Conservation (phyloP, 345 rosid species). For the Salix caprea region DNA sequence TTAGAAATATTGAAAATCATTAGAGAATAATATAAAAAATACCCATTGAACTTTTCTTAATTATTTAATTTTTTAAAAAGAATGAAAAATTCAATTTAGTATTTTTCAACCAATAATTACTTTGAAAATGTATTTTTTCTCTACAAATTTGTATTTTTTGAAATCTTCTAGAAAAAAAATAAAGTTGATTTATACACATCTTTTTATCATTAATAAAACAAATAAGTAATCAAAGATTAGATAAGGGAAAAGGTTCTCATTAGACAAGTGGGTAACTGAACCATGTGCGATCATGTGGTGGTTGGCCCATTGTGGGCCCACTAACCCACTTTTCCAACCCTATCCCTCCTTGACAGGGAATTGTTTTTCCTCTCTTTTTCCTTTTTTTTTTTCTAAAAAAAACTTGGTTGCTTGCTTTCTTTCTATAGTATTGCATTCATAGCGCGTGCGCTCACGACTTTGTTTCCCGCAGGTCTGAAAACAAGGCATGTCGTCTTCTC, state of each 20-base stretch:
- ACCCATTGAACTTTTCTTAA: too few species aligned
- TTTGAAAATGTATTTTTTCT: too few species aligned
- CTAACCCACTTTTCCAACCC: conserved; percentile 27
- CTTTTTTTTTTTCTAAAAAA: background rate
- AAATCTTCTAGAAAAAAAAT: too few species aligned
- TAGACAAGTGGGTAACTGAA: conserved; percentile 31
- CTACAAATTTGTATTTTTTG: too few species aligned
- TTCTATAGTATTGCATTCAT: background rate
- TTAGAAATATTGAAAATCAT: too few species aligned
- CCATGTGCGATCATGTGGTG: conserved; percentile 48
- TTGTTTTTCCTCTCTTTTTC: background rate
- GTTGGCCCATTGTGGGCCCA: conserved; percentile 34
- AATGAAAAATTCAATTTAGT: too few species aligned
- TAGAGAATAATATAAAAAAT: too few species aligned
- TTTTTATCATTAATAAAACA: background rate
- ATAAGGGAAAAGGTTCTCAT: conserved; percentile 7
- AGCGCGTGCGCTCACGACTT: background rate
- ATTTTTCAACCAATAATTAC: too few species aligned
- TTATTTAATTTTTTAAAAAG: too few species aligned
- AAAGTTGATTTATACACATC: too few species aligned
- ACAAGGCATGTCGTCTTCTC: background rate
- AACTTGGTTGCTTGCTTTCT: background rate
- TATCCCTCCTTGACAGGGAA: conserved; percentile 4
- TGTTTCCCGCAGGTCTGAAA: background rate
- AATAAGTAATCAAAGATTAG: conserved; percentile 27